Conservation (phyloP, 140 eudicot species). For the Oenanthe javanica region DNA sequence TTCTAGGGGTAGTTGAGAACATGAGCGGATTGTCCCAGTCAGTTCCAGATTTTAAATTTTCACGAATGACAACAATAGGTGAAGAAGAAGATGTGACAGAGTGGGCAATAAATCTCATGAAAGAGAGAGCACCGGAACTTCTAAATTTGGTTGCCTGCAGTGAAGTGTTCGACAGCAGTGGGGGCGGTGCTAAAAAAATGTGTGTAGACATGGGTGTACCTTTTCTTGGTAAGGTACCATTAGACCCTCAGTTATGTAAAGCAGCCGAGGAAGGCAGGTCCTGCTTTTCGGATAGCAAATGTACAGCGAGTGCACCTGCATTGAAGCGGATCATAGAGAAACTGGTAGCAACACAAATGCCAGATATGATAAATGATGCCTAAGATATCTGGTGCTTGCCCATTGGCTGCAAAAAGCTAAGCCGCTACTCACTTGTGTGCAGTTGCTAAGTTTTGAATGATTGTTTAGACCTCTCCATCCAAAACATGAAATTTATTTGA, state of each 20-base stretch:
- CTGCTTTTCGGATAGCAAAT: slow-evolving; percentile 57
- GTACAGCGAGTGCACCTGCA: slow-evolving; percentile 62
- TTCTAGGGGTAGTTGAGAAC: slow-evolving; percentile 89
- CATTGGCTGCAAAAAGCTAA: not conserved
- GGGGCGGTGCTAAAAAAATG: slow-evolving; percentile 81
- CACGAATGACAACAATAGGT: slow-evolving; percentile 34
- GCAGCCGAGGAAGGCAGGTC: slow-evolving; percentile 96
- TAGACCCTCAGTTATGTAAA: slow-evolving; percentile 77
- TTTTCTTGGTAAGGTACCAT: slow-evolving; percentile 76
- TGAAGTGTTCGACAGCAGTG: slow-evolving; percentile 84
- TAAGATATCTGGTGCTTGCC: not conserved
- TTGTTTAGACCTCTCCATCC: not conserved
- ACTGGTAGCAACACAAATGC: slow-evolving; percentile 25
- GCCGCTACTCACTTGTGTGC: not conserved
- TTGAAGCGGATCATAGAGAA: slow-evolving; percentile 54
- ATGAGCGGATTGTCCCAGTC: slow-evolving; percentile 81
- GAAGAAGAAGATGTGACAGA: slow-evolving; percentile 57
- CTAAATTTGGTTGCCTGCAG: slow-evolving; percentile 44
- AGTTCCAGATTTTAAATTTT: slow-evolving; percentile 42
- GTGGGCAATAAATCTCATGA: slow-evolving; percentile 35
- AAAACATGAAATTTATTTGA: not conserved
- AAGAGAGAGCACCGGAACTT: slow-evolving; percentile 69
- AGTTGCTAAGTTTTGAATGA: not conserved
- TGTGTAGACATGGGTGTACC: slow-evolving; percentile 78
- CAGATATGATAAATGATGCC: slow-evolving; percentile 5